Conservation (phyloP, 495 filamentous ascomycete species). For the Podospora conica region DNA sequence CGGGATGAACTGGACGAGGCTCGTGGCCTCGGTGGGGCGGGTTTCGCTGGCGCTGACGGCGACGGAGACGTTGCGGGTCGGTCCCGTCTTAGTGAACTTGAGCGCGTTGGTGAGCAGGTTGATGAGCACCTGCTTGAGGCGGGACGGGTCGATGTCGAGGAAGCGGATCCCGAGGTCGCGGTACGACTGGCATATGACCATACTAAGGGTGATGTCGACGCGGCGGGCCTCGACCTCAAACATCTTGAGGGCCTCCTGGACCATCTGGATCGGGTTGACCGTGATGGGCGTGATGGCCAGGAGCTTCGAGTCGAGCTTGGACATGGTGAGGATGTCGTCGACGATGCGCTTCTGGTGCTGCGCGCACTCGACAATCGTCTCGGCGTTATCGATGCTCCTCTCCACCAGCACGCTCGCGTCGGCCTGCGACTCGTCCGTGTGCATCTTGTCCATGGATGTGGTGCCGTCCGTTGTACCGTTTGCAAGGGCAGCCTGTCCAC, state of each 20-base stretch:
- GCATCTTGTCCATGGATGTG: too few relatives aligned
- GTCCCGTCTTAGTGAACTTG: conserved; percentile 60
- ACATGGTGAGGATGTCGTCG: conserved; percentile 71
- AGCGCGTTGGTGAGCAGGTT: conserved; percentile 69
- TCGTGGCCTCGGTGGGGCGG: conserved; percentile 27
- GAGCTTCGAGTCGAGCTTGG: conserved; percentile 69
- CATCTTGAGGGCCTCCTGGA: conserved; percentile 60
- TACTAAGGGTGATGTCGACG: conserved; percentile 58
- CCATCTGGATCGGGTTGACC: conserved; percentile 56
- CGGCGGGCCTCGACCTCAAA: conserved; percentile 64
- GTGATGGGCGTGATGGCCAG: conserved; percentile 61
- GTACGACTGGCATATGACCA: conserved; percentile 54
- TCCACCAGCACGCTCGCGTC: conserved; percentile 37
- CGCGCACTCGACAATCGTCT: conserved; percentile 69
- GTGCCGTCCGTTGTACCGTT: not conserved
- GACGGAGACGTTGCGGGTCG: conserved; percentile 32
- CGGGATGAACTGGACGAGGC: conserved; percentile 33
- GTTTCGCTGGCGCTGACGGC: conserved; percentile 25
- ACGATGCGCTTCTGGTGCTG: conserved; percentile 77
- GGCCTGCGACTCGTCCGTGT: conserved; percentile 11
- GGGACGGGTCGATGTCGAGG: conserved; percentile 62
- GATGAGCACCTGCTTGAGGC: conserved; percentile 66
- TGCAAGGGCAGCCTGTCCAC: not conserved
- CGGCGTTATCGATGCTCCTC: conserved; percentile 58
- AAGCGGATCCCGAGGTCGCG: conserved; percentile 51